phyloP scores from a whole-genome alignment of 306 rosid species.

The Dicorynia guianensis region DNA sequence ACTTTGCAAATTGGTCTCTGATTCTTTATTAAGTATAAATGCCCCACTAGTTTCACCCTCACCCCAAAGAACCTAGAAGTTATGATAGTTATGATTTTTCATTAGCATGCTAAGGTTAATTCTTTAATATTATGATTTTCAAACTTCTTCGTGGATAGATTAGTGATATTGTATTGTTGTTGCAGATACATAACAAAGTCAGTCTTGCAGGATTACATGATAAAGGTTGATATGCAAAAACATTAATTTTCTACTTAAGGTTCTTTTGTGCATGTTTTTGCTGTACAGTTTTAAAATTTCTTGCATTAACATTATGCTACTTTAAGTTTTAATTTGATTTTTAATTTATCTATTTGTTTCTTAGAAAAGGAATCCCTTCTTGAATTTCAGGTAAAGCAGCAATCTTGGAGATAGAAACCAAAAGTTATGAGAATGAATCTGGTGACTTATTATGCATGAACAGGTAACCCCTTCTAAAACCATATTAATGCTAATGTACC shows the following conservation, averaged over 20 bases:
- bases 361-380: conserved; percentile 24
- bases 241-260: conserved; percentile 24
- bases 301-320: conserved; percentile 24
- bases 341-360: conserved; percentile 19
- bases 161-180: conserved; percentile 41
- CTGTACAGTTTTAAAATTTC: conserved; percentile 23
- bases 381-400: conserved; percentile 89
- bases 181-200: conserved; percentile 70
- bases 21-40: not conserved
- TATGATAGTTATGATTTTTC: conserved; percentile 29
- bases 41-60: conserved; percentile 17
- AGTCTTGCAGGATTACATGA: conserved; percentile 93
- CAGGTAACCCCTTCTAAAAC: conserved; percentile 57
- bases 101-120: conserved; percentile 1
- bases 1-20: conserved; percentile 15
- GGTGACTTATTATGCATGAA: conserved; percentile 90
- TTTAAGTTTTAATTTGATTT: not conserved
- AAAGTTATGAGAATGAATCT: conserved; percentile 76
- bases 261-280: conserved; percentile 36
- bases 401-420: conserved; percentile 88
- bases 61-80: conserved; percentile 1
- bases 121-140: conserved; percentile 20
- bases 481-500: conserved; percentile 30
- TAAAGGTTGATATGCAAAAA: conserved; percentile 69
- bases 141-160: conserved; percentile 34